phyloP scores from a whole-genome alignment of 83 land plant species.

The Diphasiastrum complanatum region DNA sequence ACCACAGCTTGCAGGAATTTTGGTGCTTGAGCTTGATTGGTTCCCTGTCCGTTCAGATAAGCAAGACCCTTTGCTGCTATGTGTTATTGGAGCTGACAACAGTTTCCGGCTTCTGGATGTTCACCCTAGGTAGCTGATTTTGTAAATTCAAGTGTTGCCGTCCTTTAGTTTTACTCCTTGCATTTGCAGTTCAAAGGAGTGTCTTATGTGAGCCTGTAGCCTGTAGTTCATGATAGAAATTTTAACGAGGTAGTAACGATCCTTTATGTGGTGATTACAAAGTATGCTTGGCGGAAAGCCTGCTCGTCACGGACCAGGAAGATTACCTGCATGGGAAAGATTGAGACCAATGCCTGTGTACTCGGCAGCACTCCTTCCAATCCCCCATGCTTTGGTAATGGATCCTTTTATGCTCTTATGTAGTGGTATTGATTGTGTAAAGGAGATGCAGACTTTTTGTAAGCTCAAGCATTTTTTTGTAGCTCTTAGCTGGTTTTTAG shows the following conservation, averaged over 20 bases:
- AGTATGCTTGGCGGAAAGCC: conserved; percentile 27
- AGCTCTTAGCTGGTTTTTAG: no score
- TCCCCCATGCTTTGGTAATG: conserved; percentile 85
- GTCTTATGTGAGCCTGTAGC: neutral
- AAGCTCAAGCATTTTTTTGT: no score
- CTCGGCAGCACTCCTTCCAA: conserved; percentile 74
- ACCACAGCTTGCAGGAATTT: conserved; percentile 82
- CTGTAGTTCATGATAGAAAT: neutral
- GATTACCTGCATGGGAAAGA: conserved; percentile 45
- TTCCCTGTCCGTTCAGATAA: conserved; percentile 66
- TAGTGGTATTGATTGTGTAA: conserved; percentile 13
- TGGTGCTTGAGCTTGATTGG: conserved; percentile 96
- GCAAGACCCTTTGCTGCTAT: conserved; percentile 68
- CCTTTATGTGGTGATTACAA: no score
- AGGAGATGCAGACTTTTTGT: neutral
- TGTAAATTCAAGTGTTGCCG: no score
- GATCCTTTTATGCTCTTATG: conserved; percentile 12
- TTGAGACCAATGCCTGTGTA: conserved; percentile 84
- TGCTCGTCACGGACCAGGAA: conserved; percentile 13
- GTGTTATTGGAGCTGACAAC: conserved; percentile 93
- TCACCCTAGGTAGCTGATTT: conserved; percentile 20
- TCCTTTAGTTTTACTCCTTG: neutral
- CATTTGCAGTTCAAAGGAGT: neutral
- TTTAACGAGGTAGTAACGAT: neutral
- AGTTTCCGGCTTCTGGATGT: conserved; percentile 95